Percentiles rank a stretch among this genome's conserved stretches.
Evolutionary conservation across 345 rosid genomes (phyloP).

Genomic region (Turnera subulata): DNA sequence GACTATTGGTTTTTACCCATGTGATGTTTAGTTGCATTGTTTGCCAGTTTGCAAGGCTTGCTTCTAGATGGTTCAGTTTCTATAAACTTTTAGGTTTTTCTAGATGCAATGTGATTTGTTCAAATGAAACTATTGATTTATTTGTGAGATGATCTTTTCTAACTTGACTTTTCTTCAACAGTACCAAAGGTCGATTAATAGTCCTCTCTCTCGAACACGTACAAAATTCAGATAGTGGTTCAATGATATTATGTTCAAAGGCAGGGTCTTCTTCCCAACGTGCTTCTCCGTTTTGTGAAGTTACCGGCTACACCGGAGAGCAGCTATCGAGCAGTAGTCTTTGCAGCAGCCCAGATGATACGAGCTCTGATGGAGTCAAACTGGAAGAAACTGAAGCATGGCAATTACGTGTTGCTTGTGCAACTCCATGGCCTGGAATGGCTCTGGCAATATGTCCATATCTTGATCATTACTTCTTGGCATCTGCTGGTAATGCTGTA

Average conservation of each 20-base stretch:
- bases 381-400: constrained; percentile 81
- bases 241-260: constrained; percentile 61
- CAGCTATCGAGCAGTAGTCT: constrained; percentile 77
- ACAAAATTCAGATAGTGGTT: constrained; percentile 73
- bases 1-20: background rate
- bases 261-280: constrained; percentile 71
- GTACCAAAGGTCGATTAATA: constrained; percentile 88
- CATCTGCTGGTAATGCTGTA: constrained; percentile 96
- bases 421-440: constrained; percentile 69
- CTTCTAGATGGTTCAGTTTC: background rate
- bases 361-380: constrained; percentile 73
- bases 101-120: background rate
- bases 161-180: constrained; percentile 33
- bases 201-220: constrained; percentile 64
- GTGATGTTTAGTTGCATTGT: background rate
- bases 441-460: constrained; percentile 92
- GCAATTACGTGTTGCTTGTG: constrained; percentile 61
- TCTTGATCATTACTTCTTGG: constrained; percentile 83
- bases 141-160: constrained; percentile 6
- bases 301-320: constrained; percentile 58
- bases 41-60: background rate
- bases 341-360: constrained; percentile 83
- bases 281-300: constrained; percentile 80
- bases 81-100: constrained; percentile 6
- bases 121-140: background rate